These are phyloP conservation scores for Stenogyne calaminthoides DNA, from an alignment of 305 asterid genomes.

Conservation along the genomic window DNA sequence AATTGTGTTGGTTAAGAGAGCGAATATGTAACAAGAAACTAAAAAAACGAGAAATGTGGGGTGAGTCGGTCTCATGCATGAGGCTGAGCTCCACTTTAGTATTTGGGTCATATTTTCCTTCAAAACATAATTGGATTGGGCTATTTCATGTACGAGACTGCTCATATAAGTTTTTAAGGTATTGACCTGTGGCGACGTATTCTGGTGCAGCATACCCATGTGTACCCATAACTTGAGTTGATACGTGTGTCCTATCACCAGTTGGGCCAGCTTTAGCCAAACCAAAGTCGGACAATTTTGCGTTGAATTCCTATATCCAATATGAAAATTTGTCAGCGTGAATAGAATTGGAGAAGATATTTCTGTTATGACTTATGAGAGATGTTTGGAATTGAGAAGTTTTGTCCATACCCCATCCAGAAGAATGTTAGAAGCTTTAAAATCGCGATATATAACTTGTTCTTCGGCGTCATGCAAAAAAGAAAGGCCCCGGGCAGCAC, in stretches of 20 bases:
- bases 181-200: constrained; percentile 88
- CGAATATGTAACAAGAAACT: no score
- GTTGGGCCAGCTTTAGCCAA: constrained; percentile 97
- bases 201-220: constrained; percentile 98
- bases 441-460: constrained; percentile 88
- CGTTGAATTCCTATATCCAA: constrained; percentile 73
- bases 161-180: not conserved
- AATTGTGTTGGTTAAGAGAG: not conserved
- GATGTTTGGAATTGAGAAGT: not conserved
- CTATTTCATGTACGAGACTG: no score
- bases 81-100: no score
- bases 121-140: no score
- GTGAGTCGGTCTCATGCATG: no score
- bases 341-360: not conserved
- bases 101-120: no score
- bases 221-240: constrained; percentile 93
- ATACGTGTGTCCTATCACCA: constrained; percentile 90
- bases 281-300: constrained; percentile 90
- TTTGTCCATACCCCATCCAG: constrained; percentile 67
- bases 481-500: constrained; percentile 92
- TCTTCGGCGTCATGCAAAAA: constrained; percentile 89
- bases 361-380: not conserved
- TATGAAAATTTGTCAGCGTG: constrained; percentile 15
- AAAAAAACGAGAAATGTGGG: no score
- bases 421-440: constrained; percentile 92